Conservation (phyloP, 257 asterid genomes). For the Sherardia arvensis region DNA sequence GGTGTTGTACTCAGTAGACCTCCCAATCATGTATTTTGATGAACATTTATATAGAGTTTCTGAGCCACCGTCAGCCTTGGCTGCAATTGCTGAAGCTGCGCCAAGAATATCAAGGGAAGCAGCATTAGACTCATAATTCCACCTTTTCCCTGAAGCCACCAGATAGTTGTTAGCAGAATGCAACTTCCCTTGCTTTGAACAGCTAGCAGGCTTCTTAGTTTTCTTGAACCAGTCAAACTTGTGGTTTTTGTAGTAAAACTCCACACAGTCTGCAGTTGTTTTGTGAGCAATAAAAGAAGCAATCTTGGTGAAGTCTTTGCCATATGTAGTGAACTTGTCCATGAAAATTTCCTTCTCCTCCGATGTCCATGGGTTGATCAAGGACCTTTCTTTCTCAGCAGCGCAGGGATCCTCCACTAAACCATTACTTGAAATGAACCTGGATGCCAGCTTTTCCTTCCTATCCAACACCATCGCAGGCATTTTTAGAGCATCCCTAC, state of each 20-base stretch:
- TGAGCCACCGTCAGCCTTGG: conserved; percentile 34
- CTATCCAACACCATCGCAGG: conserved; percentile 76
- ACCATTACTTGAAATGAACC: conserved; percentile 69
- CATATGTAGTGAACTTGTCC: conserved; percentile 58
- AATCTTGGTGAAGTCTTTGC: conserved; percentile 71
- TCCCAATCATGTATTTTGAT: conserved; percentile 35
- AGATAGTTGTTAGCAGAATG: conserved; percentile 48
- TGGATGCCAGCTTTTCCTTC: conserved; percentile 34
- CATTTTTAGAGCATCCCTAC: conserved; percentile 59
- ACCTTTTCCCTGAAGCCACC: conserved; percentile 70
- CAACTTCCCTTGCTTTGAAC: conserved; percentile 46
- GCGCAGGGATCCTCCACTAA: conserved; percentile 84
- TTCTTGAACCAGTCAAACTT: conserved; percentile 65
- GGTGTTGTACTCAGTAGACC: conserved; percentile 27
- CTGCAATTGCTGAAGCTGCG: conserved; percentile 66
- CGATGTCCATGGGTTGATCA: conserved; percentile 67
- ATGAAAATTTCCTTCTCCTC: conserved; percentile 73
- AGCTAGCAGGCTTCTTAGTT: conserved; percentile 53
- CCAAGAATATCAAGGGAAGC: conserved; percentile 78
- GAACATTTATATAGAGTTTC: conserved; percentile 41
- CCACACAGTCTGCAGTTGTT: conserved; percentile 83
- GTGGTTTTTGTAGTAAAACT: conserved; percentile 96
- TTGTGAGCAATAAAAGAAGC: conserved; percentile 73
- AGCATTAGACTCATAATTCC: conserved; percentile 68
- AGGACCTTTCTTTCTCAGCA: conserved; percentile 63